These are phyloP conservation scores for Xylariomycetidae sp. DNA, from an alignment of 2,329 filamentous ascomycete genomes.

Conservation along the genomic window DNA sequence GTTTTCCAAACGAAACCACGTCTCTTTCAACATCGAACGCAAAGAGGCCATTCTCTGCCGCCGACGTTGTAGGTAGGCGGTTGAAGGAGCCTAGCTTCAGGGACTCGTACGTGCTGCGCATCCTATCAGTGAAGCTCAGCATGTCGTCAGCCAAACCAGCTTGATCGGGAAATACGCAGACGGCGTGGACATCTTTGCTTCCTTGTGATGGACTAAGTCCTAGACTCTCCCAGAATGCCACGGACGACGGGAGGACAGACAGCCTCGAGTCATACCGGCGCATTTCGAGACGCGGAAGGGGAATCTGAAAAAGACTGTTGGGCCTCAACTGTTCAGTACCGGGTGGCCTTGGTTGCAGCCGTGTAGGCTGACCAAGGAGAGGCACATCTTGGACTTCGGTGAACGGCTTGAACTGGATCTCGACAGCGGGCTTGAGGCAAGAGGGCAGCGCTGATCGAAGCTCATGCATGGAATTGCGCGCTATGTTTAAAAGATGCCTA, in stretches of 20 bases:
- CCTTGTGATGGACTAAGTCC: constrained; percentile 67
- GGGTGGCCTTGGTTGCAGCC: constrained; percentile 44
- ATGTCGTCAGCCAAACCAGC: constrained; percentile 57
- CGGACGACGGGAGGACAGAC: constrained; percentile 67
- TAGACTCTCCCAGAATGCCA: constrained; percentile 77
- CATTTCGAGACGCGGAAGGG: constrained; percentile 65
- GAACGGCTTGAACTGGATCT: constrained; percentile 41
- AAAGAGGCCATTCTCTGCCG: constrained; percentile 43
- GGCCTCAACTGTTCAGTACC: constrained; percentile 43
- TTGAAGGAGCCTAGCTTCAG: constrained; percentile 65
- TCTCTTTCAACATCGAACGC: constrained; percentile 43
- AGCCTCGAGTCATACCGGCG: constrained; percentile 63
- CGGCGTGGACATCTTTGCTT: constrained; percentile 62
- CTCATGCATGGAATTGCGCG: constrained; percentile 43
- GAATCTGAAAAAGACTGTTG: constrained; percentile 55
- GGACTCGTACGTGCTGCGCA: constrained; percentile 67
- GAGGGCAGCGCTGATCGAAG: constrained; percentile 39
- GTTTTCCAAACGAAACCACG: constrained; percentile 33
- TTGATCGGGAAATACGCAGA: constrained; percentile 65
- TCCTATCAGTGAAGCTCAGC: constrained; percentile 58
- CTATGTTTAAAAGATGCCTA: constrained; percentile 35
- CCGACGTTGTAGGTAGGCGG: constrained; percentile 36
- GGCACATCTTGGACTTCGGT: constrained; percentile 54
- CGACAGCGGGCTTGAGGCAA: constrained; percentile 35
- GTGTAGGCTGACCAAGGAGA: constrained; percentile 43